Conservation (phyloP, 2,329 filamentous ascomycete genomes). For the Apiospora koreana region DNA sequence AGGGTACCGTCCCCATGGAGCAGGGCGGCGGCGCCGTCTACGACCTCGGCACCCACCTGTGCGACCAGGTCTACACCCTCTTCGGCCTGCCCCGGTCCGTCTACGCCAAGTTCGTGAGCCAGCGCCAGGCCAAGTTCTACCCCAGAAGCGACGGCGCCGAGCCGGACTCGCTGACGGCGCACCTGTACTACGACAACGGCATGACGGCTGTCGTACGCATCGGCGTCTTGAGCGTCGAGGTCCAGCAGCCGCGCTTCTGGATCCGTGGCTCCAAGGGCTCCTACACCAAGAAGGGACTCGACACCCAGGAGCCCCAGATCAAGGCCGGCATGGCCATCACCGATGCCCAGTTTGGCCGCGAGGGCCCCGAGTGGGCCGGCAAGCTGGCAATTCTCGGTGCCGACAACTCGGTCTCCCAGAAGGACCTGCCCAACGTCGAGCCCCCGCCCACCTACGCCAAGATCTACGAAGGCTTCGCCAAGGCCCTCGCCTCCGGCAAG, state of each 20-base stretch:
- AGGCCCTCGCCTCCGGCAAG: conserved; percentile 47
- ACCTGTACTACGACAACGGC: conserved; percentile 66
- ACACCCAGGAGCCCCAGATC: conserved; percentile 76
- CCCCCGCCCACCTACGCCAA: conserved; percentile 69
- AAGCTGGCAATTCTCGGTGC: conserved; percentile 56
- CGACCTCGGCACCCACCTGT: conserved; percentile 74
- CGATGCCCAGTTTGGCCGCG: conserved; percentile 65
- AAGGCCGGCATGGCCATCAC: conserved; percentile 62
- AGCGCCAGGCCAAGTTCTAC: conserved; percentile 51
- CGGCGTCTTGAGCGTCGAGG: conserved; percentile 67
- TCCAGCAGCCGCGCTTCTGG: conserved; percentile 74
- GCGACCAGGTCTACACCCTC: conserved; percentile 72
- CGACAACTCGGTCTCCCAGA: conserved; percentile 51
- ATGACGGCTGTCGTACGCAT: conserved; percentile 70
- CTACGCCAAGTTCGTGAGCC: conserved; percentile 67
- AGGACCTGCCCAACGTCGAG: conserved; percentile 57
- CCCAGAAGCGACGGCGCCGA: conserved; percentile 43
- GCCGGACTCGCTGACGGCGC: conserved; percentile 61
- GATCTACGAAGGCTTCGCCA: conserved; percentile 61
- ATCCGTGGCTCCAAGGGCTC: conserved; percentile 72
- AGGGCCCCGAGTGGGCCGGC: conserved; percentile 59
- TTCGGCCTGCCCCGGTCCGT: conserved; percentile 70
- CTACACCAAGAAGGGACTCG: conserved; percentile 71
- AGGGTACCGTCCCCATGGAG: conserved; percentile 57
- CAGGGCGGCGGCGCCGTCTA: conserved; percentile 70